Evolutionary conservation across 2,329 filamentous ascomycete species (phyloP), one percentile per base, ranked within the genome.

Genomic region (Tothia fuscella): DNA sequence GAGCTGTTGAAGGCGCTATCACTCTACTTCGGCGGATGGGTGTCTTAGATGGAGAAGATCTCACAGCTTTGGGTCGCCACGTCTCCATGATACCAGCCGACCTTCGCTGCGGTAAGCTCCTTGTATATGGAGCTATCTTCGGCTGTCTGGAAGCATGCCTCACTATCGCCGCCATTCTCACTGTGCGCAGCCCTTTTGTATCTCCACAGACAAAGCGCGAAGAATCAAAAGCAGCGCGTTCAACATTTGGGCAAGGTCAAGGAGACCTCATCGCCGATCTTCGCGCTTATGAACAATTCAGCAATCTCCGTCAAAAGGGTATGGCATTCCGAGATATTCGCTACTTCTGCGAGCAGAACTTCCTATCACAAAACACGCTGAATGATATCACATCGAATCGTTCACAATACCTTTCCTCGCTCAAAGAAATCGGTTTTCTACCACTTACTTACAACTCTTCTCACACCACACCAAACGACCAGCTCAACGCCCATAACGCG

Each of bases 51-150:
- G 77, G 85, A 44, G 81, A 86, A 33, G 82, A 86, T 52, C 71
- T 98, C 30, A 96, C 91, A 0, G 87, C 88, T 3, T 77, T 98
- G 35, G 91, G 91, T 29, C 79, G 82, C 41, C 91, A 96, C 63
- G 70, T 98, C n/a, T 82, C 88, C 14, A 85, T 93, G 76, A 87
- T 98, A 38, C 91, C 91, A 2, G 85, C 89, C 1, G 91, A 98
- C 55, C 70, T 98, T 36, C 78, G 89, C 21, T 93, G 87, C 57
- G 86, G 84, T 34, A 98, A 98, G 61, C 71, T 98, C 25, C 86
- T 98, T 72, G 84, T 98, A 3, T 94, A 93, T 55, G 91, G 91
- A 5, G 82, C 86, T 13, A 87, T 93, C 44, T 96, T 98, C 54
- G 84, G 84, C 25, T 96, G 89, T 54, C 71, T 96, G 5, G 86